Base-by-base conservation (phyloP, 208 protist genomes). In the Lotmaria passim region DNA sequence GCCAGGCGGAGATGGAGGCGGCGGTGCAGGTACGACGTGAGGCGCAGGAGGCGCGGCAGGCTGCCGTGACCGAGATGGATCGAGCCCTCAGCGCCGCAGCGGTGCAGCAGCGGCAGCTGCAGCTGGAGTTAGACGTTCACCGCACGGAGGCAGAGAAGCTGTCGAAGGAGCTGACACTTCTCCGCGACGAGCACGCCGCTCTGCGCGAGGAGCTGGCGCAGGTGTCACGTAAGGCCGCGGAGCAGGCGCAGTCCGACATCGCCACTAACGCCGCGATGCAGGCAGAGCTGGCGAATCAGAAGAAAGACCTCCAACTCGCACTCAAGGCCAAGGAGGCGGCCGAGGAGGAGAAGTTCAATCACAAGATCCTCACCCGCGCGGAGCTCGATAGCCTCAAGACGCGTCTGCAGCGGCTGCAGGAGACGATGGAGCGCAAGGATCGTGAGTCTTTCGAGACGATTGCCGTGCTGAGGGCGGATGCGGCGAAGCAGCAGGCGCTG, bases 191-290 rank as follows among this genome's bases (percentile, higher is more conserved):
- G 68, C 69, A 75, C 65, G 60, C 39, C 43, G 30, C 56, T 0
- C 46, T 83, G 19, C 58, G 79, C 36, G 62, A 47, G 15, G 64
- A 84, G 41, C 68, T 85, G 57, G 83, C 87, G 53, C 66, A 74
- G 23, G 62, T 77, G 39, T 55, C 81, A 7, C 65, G 70, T n/a
- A 75, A 79, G 14, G 66, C 87, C 0, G 65, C 73, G 14, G 62
- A 89, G 58, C 86, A 86, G 41, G 87, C 93, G 56, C 86, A 94
- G 78, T 74, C 82, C n/a, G 85, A 91, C 76, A 86, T 93, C 68
- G 73, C 89, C 56, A 77, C 85, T 19, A 93, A 90, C 59, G 75
- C 85, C 10, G 52, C 72, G 8, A 80, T 96, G 72, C 89, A 93
- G 75, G 75, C 63, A 7, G 85, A 94, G 52, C 72, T 94, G 43